Conservation (phyloP, 495 filamentous ascomycete genomes). For the Neurospora sp. region DNA sequence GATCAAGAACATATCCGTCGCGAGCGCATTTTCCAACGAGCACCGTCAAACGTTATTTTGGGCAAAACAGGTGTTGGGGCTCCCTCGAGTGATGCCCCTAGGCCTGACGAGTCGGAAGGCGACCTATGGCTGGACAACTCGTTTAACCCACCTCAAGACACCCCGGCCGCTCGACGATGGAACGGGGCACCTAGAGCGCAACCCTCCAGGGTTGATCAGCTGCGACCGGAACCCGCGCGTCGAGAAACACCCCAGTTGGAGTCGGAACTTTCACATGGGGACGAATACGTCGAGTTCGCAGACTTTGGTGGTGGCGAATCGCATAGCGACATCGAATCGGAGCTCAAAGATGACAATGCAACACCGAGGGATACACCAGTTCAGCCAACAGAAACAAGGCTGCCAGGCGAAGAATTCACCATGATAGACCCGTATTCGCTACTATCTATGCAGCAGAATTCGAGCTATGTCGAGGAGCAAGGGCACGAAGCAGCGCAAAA, state of each 20-base stretch:
- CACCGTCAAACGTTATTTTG: neutral
- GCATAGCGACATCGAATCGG: slow-evolving; percentile 15
- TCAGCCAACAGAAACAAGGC: slow-evolving; percentile 28
- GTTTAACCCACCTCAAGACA: neutral
- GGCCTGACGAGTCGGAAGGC: neutral
- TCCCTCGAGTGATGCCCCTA: neutral
- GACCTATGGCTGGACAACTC: neutral
- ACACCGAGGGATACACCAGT: neutral
- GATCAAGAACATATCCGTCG: neutral
- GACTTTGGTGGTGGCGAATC: slow-evolving; percentile 11
- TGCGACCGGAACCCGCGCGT: neutral
- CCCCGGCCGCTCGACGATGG: neutral
- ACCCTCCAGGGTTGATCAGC: neutral
- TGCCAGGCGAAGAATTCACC: slow-evolving; percentile 38
- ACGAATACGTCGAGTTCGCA: slow-evolving; percentile 8
- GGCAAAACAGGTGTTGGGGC: neutral
- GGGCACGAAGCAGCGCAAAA: slow-evolving; percentile 18
- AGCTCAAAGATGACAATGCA: slow-evolving; percentile 1
- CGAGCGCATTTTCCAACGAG: neutral
- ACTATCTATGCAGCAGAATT: slow-evolving; percentile 30
- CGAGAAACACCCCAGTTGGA: slow-evolving; percentile 7
- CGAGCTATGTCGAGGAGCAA: slow-evolving; percentile 22
- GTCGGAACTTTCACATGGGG: slow-evolving; percentile 1
- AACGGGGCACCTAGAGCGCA: neutral
- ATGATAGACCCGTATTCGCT: slow-evolving; percentile 39